These are phyloP conservation scores for Saitozyma podzolica DNA, from an alignment of 768 basidiomycete genomes.

Conservation along the genomic window DNA sequence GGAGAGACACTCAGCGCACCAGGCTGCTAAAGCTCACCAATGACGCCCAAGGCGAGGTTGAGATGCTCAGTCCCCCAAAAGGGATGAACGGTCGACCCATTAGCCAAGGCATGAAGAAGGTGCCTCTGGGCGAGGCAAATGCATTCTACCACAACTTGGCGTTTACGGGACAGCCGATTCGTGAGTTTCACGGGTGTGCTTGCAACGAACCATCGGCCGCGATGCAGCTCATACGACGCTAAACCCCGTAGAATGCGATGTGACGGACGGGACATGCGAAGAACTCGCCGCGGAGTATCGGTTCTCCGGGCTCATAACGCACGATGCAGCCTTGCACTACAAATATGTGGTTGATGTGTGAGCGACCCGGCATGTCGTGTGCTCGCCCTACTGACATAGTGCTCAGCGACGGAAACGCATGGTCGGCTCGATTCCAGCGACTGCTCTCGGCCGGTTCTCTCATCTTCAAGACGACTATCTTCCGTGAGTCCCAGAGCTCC, in stretches of 20 bases:
- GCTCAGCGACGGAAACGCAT: slow-evolving; percentile 48
- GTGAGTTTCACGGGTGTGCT: slow-evolving; percentile 19
- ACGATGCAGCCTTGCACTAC: slow-evolving; percentile 41
- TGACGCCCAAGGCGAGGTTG: too few relatives aligned
- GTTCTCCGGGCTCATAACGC: slow-evolving; percentile 26
- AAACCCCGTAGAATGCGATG: slow-evolving; percentile 35
- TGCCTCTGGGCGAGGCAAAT: slow-evolving; percentile 16
- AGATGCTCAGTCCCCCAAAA: too few relatives aligned
- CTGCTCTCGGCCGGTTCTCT: slow-evolving; percentile 39
- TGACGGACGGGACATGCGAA: slow-evolving; percentile 31
- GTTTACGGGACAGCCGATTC: slow-evolving; percentile 39
- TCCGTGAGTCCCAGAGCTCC: slow-evolving; percentile 30
- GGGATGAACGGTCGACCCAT: too few relatives aligned
- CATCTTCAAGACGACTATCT: slow-evolving; percentile 49
- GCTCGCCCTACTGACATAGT: background rate
- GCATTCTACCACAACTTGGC: slow-evolving; percentile 33
- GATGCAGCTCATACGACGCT: background rate
- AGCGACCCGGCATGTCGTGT: slow-evolving; percentile 9
- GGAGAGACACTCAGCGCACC: slow-evolving; percentile 43
- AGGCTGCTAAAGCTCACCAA: slow-evolving; percentile 35
- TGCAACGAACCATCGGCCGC: too few relatives aligned
- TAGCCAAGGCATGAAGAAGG: background rate
- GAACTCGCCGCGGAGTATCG: slow-evolving; percentile 36
- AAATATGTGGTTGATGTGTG: slow-evolving; percentile 50
- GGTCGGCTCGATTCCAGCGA: slow-evolving; percentile 50